These are phyloP conservation scores for Botrytis hyacinthi DNA, from an alignment of 2,329 filamentous ascomycete genomes.

Conservation along the genomic window DNA sequence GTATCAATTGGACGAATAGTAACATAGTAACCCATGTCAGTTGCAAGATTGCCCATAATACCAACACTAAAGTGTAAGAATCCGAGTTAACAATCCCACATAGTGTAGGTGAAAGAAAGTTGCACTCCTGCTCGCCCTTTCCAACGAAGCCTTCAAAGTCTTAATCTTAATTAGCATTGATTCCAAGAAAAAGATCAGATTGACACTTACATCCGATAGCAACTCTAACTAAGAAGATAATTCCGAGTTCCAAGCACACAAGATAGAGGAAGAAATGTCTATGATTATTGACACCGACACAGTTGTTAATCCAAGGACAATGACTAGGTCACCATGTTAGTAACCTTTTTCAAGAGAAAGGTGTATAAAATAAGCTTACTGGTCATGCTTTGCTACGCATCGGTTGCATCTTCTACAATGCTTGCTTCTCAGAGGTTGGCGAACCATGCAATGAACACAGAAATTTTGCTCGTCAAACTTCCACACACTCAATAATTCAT, in stretches of 20 bases:
- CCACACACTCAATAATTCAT: conserved; percentile 79
- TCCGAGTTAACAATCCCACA: conserved; percentile 79
- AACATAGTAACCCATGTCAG: conserved; percentile 98
- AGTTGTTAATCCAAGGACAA: conserved; percentile 98
- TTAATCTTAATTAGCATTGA: conserved; percentile 41
- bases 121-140: conserved; percentile 59
- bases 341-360: neutral
- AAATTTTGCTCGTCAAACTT: conserved; percentile 95
- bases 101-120: conserved; percentile 69
- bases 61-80: conserved; percentile 76
- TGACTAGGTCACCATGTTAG: conserved; percentile 55
- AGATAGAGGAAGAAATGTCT: conserved; percentile 94
- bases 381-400: conserved; percentile 94
- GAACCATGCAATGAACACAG: conserved; percentile 91
- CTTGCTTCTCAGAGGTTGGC: conserved; percentile 89
- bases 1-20: conserved; percentile 86
- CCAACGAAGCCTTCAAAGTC: conserved; percentile 62
- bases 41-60: conserved; percentile 78
- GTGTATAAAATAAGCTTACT: conserved; percentile 57
- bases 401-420: conserved; percentile 89
- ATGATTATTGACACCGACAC: conserved; percentile 92
- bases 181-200: neutral
- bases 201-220: conserved; percentile 66
- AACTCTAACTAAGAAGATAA: conserved; percentile 69
- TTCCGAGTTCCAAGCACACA: conserved; percentile 70